Evolutionary conservation across 163 green algal genomes (phyloP).

Genomic region (Botryococcus braunii): DNA sequence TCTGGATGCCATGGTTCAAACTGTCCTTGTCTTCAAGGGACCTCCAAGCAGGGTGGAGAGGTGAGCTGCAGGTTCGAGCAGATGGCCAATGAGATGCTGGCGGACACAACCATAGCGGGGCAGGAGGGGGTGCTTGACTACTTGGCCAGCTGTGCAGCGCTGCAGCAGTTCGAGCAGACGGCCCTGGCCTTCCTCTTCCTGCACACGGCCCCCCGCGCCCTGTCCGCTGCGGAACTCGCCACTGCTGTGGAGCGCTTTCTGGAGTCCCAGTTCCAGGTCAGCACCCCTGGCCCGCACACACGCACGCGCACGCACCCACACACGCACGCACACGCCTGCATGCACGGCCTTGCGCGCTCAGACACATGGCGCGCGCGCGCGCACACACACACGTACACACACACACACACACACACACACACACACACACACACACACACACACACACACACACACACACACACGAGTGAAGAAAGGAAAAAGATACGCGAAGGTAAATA

Average conservation of each 20-base stretch:
- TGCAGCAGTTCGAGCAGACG: slow-evolving; percentile 29
- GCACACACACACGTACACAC: too few species aligned
- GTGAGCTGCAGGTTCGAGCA: slow-evolving; percentile 16
- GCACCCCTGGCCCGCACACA: background rate
- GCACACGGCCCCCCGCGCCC: slow-evolving; percentile 1
- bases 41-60: too few species aligned
- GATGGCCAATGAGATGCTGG: slow-evolving; percentile 23
- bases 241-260: slow-evolving; percentile 13
- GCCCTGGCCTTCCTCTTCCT: slow-evolving; percentile 34
- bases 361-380: too few species aligned
- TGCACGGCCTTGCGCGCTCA: too few species aligned
- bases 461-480: too few species aligned
- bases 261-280: slow-evolving; percentile 19
- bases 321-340: too few species aligned
- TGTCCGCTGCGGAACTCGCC: slow-evolving; percentile 2
- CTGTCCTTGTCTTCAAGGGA: too few species aligned
- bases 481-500: too few species aligned
- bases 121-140: slow-evolving; percentile 18
- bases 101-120: slow-evolving; percentile 18
- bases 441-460: slow-evolving; percentile 5
- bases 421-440: slow-evolving; percentile 4
- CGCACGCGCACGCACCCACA: too few species aligned
- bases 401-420: slow-evolving; percentile 4
- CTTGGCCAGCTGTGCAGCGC: slow-evolving; percentile 15
- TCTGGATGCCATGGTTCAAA: too few species aligned